Percentiles rank a stretch among this genome's conserved stretches.
phyloP scores from a whole-genome alignment of 495 filamentous ascomycete species.

The Echria macrotheca region DNA sequence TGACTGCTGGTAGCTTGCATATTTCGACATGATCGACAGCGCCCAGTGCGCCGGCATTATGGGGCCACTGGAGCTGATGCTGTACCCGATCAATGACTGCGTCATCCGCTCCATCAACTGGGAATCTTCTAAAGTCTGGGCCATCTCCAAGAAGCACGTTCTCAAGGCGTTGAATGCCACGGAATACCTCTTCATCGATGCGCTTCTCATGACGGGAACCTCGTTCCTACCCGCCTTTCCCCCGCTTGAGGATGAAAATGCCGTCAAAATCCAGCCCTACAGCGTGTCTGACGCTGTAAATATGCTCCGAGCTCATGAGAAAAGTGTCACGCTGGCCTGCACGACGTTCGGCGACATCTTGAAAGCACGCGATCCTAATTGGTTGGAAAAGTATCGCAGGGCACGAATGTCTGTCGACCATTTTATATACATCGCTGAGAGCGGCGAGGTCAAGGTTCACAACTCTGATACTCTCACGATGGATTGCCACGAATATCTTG shows the following conservation, averaged over 20 bases:
- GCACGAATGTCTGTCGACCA: conserved; percentile 81
- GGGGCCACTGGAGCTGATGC: conserved; percentile 78
- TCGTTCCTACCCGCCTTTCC: conserved; percentile 74
- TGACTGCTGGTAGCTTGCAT: conserved; percentile 59
- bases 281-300: conserved; percentile 64
- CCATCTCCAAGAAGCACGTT: conserved; percentile 64
- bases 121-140: conserved; percentile 58
- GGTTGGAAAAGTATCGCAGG: conserved; percentile 77
- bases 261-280: conserved; percentile 44
- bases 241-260: conserved; percentile 52
- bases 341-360: conserved; percentile 67
- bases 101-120: conserved; percentile 75
- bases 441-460: conserved; percentile 68
- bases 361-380: conserved; percentile 61
- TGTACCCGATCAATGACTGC: conserved; percentile 75
- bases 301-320: conserved; percentile 62
- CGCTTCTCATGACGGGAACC: conserved; percentile 77
- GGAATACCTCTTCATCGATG: conserved; percentile 73
- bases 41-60: conserved; percentile 72
- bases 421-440: conserved; percentile 69
- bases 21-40: conserved; percentile 64
- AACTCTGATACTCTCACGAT: conserved; percentile 62
- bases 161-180: conserved; percentile 64
- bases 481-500: conserved; percentile 84
- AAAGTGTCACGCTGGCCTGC: conserved; percentile 57